Evolutionary conservation across 2,329 filamentous ascomycete species (phyloP).

Genomic region (Hypoxylon sp.): DNA sequence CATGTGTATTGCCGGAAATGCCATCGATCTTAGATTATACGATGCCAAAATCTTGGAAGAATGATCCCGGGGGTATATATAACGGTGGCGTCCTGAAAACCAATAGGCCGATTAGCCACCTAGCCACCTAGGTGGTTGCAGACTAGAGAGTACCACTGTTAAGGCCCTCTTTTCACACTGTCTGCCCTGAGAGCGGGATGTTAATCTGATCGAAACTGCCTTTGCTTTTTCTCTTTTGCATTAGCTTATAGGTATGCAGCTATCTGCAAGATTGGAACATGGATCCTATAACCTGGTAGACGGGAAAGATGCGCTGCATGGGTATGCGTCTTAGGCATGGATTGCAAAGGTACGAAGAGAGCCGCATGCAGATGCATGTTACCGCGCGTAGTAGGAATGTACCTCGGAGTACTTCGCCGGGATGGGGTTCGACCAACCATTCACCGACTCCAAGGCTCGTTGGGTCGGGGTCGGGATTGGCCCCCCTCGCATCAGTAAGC

Average conservation of each 20-base stretch:
- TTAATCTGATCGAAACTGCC: background rate
- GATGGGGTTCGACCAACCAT: background rate
- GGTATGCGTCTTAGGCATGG: background rate
- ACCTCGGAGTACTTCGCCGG: background rate
- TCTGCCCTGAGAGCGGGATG: background rate
- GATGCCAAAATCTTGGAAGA: background rate
- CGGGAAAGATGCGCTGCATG: conserved; percentile 6
- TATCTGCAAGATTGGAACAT: conserved; percentile 4
- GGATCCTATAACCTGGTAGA: conserved; percentile 13
- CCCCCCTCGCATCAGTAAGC: background rate
- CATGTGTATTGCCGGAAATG: too few species aligned
- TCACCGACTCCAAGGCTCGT: background rate
- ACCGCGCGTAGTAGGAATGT: background rate
- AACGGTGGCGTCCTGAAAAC: background rate
- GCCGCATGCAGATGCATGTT: conserved; percentile 15
- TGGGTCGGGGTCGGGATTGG: background rate
- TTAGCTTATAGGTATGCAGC: background rate
- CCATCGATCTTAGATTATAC: background rate
- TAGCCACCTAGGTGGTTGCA: background rate
- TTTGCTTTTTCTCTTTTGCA: background rate
- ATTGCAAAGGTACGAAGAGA: background rate
- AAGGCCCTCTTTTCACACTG: background rate
- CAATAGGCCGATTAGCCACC: background rate
- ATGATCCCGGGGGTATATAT: background rate
- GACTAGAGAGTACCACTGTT: background rate